A percentile compares a stretch with the other conserved stretches of the same genome.
Conservation (phyloP, 73 alveolate species). For the Effrenium voratum region DNA sequence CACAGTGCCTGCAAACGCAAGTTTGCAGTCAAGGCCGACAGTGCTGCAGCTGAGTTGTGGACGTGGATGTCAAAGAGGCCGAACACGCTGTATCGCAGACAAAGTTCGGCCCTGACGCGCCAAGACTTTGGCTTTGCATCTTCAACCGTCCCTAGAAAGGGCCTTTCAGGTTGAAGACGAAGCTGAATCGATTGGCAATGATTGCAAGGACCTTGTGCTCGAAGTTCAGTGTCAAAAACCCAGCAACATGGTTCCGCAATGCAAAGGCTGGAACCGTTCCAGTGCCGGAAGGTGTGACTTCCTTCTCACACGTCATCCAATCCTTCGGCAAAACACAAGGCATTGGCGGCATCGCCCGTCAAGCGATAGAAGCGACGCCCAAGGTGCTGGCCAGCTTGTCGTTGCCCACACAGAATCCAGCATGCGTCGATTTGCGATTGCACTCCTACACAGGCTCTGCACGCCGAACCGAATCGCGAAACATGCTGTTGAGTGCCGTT, state of each 20-base stretch:
- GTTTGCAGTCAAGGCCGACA: too few relatives aligned
- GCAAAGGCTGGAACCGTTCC: constrained; percentile 16
- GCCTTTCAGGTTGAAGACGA: constrained; percentile 85
- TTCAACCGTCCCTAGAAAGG: not conserved
- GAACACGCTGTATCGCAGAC: constrained; percentile 90
- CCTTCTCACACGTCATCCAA: constrained; percentile 90
- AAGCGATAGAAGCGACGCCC: not conserved
- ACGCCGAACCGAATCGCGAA: too few relatives aligned
- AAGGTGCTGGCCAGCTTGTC: constrained; percentile 73
- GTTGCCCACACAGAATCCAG: constrained; percentile 86
- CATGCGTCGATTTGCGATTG: constrained; percentile 78
- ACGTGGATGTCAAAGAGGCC: constrained; percentile 82
- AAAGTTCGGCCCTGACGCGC: constrained; percentile 73
- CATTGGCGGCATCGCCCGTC: not conserved
- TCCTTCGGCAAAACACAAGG: not conserved
- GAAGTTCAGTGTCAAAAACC: not conserved
- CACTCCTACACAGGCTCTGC: constrained; percentile 18
- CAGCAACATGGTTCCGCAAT: not conserved
- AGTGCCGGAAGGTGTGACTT: constrained; percentile 80
- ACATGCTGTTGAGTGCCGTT: too few relatives aligned
- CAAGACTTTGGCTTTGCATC: not conserved
- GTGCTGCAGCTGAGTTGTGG: not conserved
- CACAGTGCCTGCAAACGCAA: constrained; percentile 63
- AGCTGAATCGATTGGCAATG: constrained; percentile 92
- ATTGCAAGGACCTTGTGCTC: constrained; percentile 62